Percentiles rank a stretch among this genome's conserved stretches.
Conservation (phyloP, 306 rosid genomes). For the Citrullus colocynthis region DNA sequence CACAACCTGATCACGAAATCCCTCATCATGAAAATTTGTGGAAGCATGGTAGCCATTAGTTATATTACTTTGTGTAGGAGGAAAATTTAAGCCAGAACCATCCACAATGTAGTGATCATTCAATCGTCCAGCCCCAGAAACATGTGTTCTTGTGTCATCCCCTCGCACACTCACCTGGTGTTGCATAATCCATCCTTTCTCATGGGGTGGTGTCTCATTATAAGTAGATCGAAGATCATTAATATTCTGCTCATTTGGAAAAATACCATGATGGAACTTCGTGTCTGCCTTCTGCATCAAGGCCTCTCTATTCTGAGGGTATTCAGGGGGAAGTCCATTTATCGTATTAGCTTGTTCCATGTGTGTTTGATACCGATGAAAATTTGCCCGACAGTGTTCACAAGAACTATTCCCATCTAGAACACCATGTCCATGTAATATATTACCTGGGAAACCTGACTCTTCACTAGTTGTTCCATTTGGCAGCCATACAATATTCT, state of each 20-base stretch:
- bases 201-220: slow-evolving; percentile 49
- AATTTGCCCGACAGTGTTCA: slow-evolving; percentile 61
- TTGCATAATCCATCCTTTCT: slow-evolving; percentile 57
- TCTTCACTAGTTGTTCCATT: slow-evolving; percentile 50
- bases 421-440: slow-evolving; percentile 41
- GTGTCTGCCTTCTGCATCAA: slow-evolving; percentile 45
- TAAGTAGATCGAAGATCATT: slow-evolving; percentile 39
- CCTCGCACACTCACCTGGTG: slow-evolving; percentile 38
- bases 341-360: slow-evolving; percentile 41
- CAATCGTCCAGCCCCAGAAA: slow-evolving; percentile 45
- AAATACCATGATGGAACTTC: slow-evolving; percentile 53
- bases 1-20: slow-evolving; percentile 55
- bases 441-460: slow-evolving; percentile 55
- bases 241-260: slow-evolving; percentile 38
- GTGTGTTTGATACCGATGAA: slow-evolving; percentile 55
- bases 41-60: slow-evolving; percentile 38
- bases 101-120: slow-evolving; percentile 53
- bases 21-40: slow-evolving; percentile 44
- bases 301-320: slow-evolving; percentile 46
- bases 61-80: slow-evolving; percentile 41
- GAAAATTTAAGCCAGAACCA: slow-evolving; percentile 38
- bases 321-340: slow-evolving; percentile 58
- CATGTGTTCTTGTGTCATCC: slow-evolving; percentile 46
- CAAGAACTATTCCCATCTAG: slow-evolving; percentile 61
- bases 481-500: slow-evolving; percentile 52